Evolutionary conservation across 306 rosid species (phyloP).

Genomic region (Vigna unguiculata): DNA sequence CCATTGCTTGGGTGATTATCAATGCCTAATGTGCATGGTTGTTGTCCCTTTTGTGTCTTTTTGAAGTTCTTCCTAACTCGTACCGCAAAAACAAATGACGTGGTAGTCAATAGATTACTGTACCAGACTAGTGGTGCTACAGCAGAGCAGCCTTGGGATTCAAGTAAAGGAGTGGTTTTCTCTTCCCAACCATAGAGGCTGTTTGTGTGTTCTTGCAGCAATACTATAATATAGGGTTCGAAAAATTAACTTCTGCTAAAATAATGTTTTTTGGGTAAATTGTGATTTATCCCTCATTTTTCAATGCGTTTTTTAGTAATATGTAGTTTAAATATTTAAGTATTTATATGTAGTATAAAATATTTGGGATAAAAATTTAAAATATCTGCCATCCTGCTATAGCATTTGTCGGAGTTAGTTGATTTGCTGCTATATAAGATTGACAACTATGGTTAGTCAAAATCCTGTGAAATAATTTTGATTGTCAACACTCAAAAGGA

Average conservation of each 20-base stretch:
- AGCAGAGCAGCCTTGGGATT: background rate
- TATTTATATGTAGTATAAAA: background rate
- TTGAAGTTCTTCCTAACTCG: background rate
- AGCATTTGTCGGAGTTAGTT: background rate
- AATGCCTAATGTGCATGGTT: slow-evolving; percentile 3
- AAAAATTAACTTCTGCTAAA: background rate
- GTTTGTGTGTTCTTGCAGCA: background rate
- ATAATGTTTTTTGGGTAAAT: background rate
- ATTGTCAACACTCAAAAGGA: background rate
- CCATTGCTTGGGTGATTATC: background rate
- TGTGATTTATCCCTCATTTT: background rate
- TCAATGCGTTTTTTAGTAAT: background rate
- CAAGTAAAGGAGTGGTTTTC: background rate
- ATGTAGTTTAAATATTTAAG: background rate
- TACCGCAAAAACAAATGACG: background rate
- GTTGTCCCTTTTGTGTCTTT: slow-evolving; percentile 16
- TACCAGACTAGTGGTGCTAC: background rate
- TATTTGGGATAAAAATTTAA: background rate
- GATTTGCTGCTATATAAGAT: background rate
- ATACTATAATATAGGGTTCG: background rate
- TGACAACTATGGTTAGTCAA: background rate
- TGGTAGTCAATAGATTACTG: background rate
- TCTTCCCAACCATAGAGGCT: background rate
- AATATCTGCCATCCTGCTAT: background rate
- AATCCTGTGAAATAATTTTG: background rate